Evolutionary conservation across 768 basidiomycete species (phyloP).

Genomic region (Hypholoma fasciculare): DNA sequence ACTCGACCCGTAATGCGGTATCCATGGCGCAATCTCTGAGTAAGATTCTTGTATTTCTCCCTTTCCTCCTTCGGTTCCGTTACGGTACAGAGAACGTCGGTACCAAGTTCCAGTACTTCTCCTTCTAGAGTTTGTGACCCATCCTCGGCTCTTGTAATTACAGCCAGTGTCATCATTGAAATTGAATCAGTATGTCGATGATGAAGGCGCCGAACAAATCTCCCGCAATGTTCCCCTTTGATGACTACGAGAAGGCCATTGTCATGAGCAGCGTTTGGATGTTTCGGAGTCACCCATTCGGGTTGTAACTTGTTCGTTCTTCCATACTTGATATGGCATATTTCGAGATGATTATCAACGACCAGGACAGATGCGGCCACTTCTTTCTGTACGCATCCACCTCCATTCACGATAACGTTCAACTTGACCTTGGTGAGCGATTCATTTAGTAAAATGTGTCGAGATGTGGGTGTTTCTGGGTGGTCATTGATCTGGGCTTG

Average conservation of each 20-base stretch:
- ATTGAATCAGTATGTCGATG: not conserved
- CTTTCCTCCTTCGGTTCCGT: not conserved
- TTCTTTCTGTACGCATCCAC: not conserved
- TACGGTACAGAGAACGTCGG: not conserved
- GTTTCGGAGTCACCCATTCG: constrained; percentile 5
- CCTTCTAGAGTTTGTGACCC: not conserved
- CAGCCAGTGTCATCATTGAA: not conserved
- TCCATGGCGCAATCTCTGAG: not conserved
- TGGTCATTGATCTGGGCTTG: not conserved
- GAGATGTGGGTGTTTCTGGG: not conserved
- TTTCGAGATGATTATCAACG: not conserved
- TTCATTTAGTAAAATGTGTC: not conserved
- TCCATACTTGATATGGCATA: not conserved
- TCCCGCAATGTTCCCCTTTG: constrained; percentile 12
- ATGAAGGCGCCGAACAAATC: constrained; percentile 3
- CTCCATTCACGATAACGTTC: not conserved
- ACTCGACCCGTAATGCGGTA: not conserved
- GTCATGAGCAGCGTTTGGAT: constrained; percentile 10
- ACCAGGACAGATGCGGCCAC: not conserved
- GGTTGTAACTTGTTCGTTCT: not conserved
- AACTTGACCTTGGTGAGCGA: not conserved
- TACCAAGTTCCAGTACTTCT: not conserved
- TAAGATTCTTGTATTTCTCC: not conserved
- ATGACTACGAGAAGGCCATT: constrained; percentile 16
- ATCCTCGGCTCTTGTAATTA: not conserved